Percentiles rank a stretch among this genome's conserved stretches.
phyloP scores from a whole-genome alignment of 2,329 filamentous ascomycete genomes.

The Cytospora chrysosperma region DNA sequence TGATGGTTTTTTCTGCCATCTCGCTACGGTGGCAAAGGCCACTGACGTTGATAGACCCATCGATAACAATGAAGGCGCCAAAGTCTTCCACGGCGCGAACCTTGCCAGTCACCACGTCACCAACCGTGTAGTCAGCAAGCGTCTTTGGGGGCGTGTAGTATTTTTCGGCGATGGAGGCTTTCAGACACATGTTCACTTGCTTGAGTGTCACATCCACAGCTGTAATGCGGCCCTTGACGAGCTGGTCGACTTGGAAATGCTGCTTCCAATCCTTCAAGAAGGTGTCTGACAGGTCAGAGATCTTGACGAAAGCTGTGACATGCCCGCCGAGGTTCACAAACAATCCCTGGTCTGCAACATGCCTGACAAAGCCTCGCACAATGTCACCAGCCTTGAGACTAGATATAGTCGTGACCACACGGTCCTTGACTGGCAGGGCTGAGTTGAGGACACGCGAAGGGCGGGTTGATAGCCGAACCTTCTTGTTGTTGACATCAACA shows the following conservation, averaged over 20 bases:
- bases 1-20: constrained; percentile 80
- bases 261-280: constrained; percentile 97
- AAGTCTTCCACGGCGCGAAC: constrained; percentile 93
- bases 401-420: constrained; percentile 69
- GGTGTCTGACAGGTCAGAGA: constrained; percentile 84
- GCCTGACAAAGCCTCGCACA: constrained; percentile 88
- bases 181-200: constrained; percentile 83
- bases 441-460: constrained; percentile 90
- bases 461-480: constrained; percentile 74
- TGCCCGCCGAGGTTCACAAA: constrained; percentile 82
- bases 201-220: constrained; percentile 65
- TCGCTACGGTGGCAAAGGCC: constrained; percentile 90
- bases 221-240: constrained; percentile 84
- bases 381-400: constrained; percentile 76
- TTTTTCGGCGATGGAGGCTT: constrained; percentile 77
- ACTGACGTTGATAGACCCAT: constrained; percentile 84
- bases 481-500: constrained; percentile 82
- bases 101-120: constrained; percentile 83
- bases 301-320: constrained; percentile 78
- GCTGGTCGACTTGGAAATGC: constrained; percentile 80
- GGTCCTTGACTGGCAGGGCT: constrained; percentile 74
- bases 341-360: constrained; percentile 82
- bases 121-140: constrained; percentile 73
- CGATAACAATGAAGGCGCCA: constrained; percentile 89
- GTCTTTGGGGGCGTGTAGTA: constrained; percentile 72